A percentile compares a stretch with the other conserved stretches of the same genome.
Evolutionary conservation across 805 yeast species (phyloP).

Genomic region (Martiniozyma abietophila): DNA sequence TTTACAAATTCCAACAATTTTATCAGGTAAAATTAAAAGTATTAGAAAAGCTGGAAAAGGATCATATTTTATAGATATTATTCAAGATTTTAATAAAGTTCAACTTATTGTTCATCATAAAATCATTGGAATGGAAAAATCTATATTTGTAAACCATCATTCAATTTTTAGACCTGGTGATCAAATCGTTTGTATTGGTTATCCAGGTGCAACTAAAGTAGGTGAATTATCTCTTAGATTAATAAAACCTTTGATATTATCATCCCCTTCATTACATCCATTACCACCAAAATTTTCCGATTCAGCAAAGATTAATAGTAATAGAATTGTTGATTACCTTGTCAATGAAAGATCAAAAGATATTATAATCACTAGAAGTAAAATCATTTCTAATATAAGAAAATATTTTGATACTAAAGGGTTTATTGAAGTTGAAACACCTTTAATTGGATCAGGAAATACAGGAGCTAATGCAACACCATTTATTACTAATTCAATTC

Average conservation of each 20-base stretch:
- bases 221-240: slow-evolving; percentile 73
- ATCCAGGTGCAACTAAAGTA: slow-evolving; percentile 63
- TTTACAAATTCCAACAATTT: not conserved
- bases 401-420: slow-evolving; percentile 41
- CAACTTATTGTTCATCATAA: slow-evolving; percentile 57
- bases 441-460: slow-evolving; percentile 55
- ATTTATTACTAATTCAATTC: slow-evolving; percentile 43
- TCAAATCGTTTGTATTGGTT: slow-evolving; percentile 53
- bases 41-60: slow-evolving; percentile 63
- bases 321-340: slow-evolving; percentile 67
- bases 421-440: slow-evolving; percentile 84
- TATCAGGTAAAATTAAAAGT: slow-evolving; percentile 50
- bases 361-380: slow-evolving; percentile 40
- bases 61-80: slow-evolving; percentile 57
- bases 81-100: slow-evolving; percentile 47
- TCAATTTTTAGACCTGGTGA: slow-evolving; percentile 60
- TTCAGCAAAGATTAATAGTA: slow-evolving; percentile 45
- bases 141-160: slow-evolving; percentile 33
- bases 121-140: slow-evolving; percentile 32
- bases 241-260: slow-evolving; percentile 36
- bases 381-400: slow-evolving; percentile 48
- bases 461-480: slow-evolving; percentile 95
- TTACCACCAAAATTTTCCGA: slow-evolving; percentile 58
- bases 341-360: slow-evolving; percentile 45
- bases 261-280: slow-evolving; percentile 63